A percentile compares a stretch with the other conserved stretches of the same genome.
Conservation (phyloP, 2,329 filamentous ascomycete genomes). For the Fusarium foetens region DNA sequence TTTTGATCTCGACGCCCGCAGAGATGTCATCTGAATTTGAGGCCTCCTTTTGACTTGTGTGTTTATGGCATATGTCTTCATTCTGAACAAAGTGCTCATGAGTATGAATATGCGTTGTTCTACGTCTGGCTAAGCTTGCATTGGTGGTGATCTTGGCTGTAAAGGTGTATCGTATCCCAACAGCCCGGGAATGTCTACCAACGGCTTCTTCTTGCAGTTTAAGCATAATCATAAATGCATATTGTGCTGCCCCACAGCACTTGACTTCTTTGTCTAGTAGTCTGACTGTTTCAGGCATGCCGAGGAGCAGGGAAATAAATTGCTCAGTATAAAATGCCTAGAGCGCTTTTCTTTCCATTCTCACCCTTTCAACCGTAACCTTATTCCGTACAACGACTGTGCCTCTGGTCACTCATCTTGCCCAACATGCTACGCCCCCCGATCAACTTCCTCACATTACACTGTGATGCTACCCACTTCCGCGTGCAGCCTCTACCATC, state of each 20-base stretch:
- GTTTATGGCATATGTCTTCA: fast-evolving
- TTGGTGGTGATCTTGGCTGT: neutral
- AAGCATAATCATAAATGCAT: neutral
- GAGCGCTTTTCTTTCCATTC: neutral
- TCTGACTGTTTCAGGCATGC: neutral
- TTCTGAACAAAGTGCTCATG: neutral
- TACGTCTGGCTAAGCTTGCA: neutral
- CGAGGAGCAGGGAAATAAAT: neutral
- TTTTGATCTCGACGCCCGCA: neutral
- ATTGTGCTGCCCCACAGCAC: neutral
- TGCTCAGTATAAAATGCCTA: neutral
- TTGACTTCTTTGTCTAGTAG: neutral
- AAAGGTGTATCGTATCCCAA: neutral
- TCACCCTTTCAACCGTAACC: neutral
- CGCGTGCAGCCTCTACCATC: neutral
- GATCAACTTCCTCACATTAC: neutral
- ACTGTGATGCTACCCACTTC: neutral
- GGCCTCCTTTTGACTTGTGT: neutral
- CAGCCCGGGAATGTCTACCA: neutral
- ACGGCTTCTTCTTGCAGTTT: too few relatives aligned
- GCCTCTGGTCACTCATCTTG: neutral
- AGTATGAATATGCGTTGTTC: neutral
- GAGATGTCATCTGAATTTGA: neutral
- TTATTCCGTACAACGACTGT: neutral
- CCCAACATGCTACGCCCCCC: neutral